phyloP scores from a whole-genome alignment of 2,329 filamentous ascomycete species.

The Botrytis pseudocinerea region DNA sequence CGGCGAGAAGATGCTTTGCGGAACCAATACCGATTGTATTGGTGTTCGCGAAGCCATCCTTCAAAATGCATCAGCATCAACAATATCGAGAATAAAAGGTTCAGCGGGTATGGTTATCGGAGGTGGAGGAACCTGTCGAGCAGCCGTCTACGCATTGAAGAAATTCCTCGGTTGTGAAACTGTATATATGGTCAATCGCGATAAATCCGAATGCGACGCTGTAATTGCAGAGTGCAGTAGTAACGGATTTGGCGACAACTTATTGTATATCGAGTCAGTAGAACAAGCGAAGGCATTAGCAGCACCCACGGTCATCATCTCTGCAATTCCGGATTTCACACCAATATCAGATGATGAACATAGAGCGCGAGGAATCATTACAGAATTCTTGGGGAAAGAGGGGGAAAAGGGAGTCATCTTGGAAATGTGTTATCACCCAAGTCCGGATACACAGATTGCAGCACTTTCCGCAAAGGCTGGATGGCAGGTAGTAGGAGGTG shows the following conservation, averaged over 20 bases:
- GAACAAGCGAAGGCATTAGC: conserved; percentile 60
- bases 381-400: conserved; percentile 44
- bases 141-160: conserved; percentile 72
- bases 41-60: conserved; percentile 74
- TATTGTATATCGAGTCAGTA: conserved; percentile 62
- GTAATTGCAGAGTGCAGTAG: conserved; percentile 64
- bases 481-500: conserved; percentile 36
- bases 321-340: conserved; percentile 75
- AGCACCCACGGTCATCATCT: conserved; percentile 66
- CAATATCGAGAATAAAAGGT: conserved; percentile 52
- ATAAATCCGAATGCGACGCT: conserved; percentile 63
- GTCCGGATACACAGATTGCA: conserved; percentile 35
- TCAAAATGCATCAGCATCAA: conserved; percentile 51
- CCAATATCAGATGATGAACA: conserved; percentile 65
- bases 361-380: conserved; percentile 50
- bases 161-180: conserved; percentile 66
- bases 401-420: conserved; percentile 33
- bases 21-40: conserved; percentile 79
- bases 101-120: conserved; percentile 73
- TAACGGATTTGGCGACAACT: conserved; percentile 58
- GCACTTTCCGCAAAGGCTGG: conserved; percentile 26
- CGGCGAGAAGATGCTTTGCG: conserved; percentile 52
- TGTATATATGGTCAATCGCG: conserved; percentile 78
- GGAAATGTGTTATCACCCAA: conserved; percentile 41
- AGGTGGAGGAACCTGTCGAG: conserved; percentile 76